phyloP scores from a whole-genome alignment of 768 basidiomycete species.

The Mycena galopus region DNA sequence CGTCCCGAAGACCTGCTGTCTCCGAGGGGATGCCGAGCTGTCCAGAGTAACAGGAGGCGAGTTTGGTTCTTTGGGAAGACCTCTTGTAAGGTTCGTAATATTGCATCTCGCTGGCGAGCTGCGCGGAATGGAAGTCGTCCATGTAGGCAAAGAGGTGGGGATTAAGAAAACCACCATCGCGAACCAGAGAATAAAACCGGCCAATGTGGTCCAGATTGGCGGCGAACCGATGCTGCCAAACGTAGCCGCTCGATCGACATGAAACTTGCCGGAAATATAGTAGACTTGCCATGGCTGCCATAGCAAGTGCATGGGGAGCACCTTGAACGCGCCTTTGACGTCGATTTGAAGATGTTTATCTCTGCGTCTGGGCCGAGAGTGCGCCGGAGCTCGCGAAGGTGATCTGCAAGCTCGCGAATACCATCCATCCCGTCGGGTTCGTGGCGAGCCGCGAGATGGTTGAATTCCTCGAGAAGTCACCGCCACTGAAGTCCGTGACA shows the following conservation, averaged over 20 bases:
- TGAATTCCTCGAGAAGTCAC: too few species aligned
- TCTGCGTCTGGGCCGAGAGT: not conserved
- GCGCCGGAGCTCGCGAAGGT: too few species aligned
- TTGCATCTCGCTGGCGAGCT: slow-evolving; percentile 30
- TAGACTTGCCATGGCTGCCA: too few species aligned
- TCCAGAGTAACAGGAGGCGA: slow-evolving; percentile 53
- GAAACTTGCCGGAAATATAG: too few species aligned
- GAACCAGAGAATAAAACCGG: too few species aligned
- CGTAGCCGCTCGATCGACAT: too few species aligned
- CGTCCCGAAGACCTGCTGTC: slow-evolving; percentile 54
- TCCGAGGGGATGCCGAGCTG: slow-evolving; percentile 49
- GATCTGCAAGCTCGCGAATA: slow-evolving; percentile 32
- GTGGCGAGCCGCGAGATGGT: slow-evolving; percentile 33
- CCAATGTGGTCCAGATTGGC: too few species aligned
- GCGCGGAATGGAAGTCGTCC: slow-evolving; percentile 40
- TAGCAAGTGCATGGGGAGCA: slow-evolving; percentile 51
- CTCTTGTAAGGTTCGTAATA: slow-evolving; percentile 49
- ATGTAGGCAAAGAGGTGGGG: too few species aligned
- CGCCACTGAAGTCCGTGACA: slow-evolving; percentile 55
- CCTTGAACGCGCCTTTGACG: slow-evolving; percentile 50
- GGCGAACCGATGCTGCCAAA: too few species aligned
- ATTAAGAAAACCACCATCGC: too few species aligned
- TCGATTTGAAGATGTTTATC: slow-evolving; percentile 50
- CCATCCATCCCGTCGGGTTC: slow-evolving; percentile 32
- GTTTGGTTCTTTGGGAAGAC: slow-evolving; percentile 47